phyloP scores from a whole-genome alignment of 495 filamentous ascomycete species.

The Aspergillus incahuasiensis region DNA sequence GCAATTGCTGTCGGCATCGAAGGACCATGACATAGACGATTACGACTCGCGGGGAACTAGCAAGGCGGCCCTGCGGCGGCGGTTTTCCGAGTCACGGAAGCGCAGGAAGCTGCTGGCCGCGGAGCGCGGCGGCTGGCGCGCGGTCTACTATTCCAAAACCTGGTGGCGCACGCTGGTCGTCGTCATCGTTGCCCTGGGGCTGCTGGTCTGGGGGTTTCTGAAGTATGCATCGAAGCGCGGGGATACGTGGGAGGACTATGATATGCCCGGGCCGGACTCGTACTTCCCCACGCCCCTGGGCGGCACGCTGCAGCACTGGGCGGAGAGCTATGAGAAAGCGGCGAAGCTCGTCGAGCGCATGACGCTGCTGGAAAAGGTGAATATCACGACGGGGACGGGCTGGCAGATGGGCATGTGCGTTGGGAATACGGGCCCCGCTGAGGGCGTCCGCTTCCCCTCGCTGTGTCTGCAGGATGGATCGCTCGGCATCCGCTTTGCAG shows the following conservation, averaged over 20 bases:
- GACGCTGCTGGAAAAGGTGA: slow-evolving; percentile 89
- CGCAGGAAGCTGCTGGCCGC: slow-evolving; percentile 1
- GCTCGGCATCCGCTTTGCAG: slow-evolving; percentile 70
- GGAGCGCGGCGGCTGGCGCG: slow-evolving; percentile 16
- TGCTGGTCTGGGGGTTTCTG: slow-evolving; percentile 22
- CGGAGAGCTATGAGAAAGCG: slow-evolving; percentile 76
- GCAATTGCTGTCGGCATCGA: slow-evolving; percentile 20
- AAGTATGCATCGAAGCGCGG: slow-evolving; percentile 9
- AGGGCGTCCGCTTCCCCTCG: slow-evolving; percentile 70
- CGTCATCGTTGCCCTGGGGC: slow-evolving; percentile 13
- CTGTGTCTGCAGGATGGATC: slow-evolving; percentile 91
- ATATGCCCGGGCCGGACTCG: slow-evolving; percentile 50
- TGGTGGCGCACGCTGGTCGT: slow-evolving; percentile 25
- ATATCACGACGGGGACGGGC: slow-evolving; percentile 87
- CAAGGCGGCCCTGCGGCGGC: slow-evolving; percentile 4
- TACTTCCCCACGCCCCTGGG: slow-evolving; percentile 84
- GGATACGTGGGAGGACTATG: slow-evolving; percentile 5
- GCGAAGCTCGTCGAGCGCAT: slow-evolving; percentile 72
- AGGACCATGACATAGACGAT: slow-evolving; percentile 18
- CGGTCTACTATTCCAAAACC: slow-evolving; percentile 16
- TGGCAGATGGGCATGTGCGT: slow-evolving; percentile 90
- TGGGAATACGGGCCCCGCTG: slow-evolving; percentile 74
- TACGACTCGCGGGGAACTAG: slow-evolving; percentile 10
- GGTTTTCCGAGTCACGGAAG: slow-evolving; percentile 3
- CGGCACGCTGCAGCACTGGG: slow-evolving; percentile 70